Evolutionary conservation across 2,329 filamentous ascomycete genomes (phyloP).

Genomic region (Colletotrichum salicis): DNA sequence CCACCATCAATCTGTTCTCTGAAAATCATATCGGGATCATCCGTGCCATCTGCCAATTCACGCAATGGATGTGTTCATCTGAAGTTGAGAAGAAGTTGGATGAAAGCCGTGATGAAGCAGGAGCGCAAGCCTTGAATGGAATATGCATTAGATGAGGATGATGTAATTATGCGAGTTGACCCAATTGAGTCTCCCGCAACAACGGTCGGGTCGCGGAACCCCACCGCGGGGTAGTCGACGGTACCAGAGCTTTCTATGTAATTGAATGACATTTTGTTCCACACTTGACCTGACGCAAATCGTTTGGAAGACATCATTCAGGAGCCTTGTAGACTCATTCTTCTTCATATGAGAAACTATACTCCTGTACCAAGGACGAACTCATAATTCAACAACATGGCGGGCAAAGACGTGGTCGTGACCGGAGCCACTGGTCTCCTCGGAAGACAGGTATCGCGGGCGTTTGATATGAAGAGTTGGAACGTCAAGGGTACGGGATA

Average conservation of each 20-base stretch:
- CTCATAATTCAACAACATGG: conserved; percentile 40
- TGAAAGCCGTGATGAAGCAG: neutral
- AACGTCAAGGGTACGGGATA: conserved; percentile 78
- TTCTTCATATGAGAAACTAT: neutral
- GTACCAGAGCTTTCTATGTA: conserved; percentile 24
- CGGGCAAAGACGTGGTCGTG: conserved; percentile 70
- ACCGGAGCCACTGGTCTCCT: conserved; percentile 88
- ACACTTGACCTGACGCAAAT: neutral
- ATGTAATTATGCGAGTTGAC: conserved; percentile 28
- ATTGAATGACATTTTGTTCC: neutral
- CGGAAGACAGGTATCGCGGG: conserved; percentile 79
- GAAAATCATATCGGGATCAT: neutral
- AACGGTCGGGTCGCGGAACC: neutral
- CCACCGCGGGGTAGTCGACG: conserved; percentile 33
- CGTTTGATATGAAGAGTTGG: conserved; percentile 76
- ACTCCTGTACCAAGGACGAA: neutral
- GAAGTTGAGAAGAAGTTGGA: neutral
- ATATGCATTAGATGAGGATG: conserved; percentile 27
- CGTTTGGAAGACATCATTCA: neutral
- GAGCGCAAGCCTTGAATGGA: neutral
- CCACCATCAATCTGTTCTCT: neutral
- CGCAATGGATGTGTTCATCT: neutral
- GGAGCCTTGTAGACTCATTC: neutral
- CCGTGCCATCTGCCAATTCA: neutral
- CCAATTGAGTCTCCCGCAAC: conserved; percentile 27